Base-by-base conservation (phyloP, 345 rosid genomes). In the Gossypium raimondii region DNA sequence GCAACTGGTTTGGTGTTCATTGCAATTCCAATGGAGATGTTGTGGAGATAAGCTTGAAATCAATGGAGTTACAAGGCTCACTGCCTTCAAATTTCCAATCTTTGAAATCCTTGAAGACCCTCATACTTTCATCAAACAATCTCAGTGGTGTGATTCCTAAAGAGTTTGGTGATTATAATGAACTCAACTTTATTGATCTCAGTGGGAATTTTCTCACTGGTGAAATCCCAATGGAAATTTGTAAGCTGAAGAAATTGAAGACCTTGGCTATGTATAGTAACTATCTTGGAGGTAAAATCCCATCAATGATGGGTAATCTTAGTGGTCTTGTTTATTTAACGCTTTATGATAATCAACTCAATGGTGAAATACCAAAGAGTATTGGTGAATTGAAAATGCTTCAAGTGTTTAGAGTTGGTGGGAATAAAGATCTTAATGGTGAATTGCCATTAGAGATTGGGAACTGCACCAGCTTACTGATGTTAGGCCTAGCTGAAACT, bases 391-490 rank as follows among this genome's bases (percentile, higher is more conserved):
- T 92, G 80, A 85, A 78, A 67, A 81, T 66, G 78, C 84, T 95
- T 0, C 60, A 90, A 73, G 81, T 85, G 70, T 78, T 95, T 69
- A 85, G 98, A 66, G 94, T 89, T 0, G 99, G 99, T 10, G 99
- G 99, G 66, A 95, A 95, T 77, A 90, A 90, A 73, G 90, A 95
- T 77, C 82, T 95, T 0, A 86, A 85, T 67, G 98, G 99, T 20
- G 92, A 93, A 88, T 82, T 93, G 75, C 98, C 98, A 38, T 71
- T 73, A 87, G 97, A 93, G 90, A 93, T 95, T 50, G 98, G 97
- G 2, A 90, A 90, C 73, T 95, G 98, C 88, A 84, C 80, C 79
- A 85, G 77, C 77, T 85, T 95, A 83, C 86, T 91, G 12, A 84
- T 89, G 65, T 78, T 95, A 80, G 99, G 99, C 77, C 90, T 95